These are phyloP conservation scores for Teratosphaeria zuluensis DNA, from an alignment of 2,329 filamentous ascomycete genomes.

Conservation along the genomic window DNA sequence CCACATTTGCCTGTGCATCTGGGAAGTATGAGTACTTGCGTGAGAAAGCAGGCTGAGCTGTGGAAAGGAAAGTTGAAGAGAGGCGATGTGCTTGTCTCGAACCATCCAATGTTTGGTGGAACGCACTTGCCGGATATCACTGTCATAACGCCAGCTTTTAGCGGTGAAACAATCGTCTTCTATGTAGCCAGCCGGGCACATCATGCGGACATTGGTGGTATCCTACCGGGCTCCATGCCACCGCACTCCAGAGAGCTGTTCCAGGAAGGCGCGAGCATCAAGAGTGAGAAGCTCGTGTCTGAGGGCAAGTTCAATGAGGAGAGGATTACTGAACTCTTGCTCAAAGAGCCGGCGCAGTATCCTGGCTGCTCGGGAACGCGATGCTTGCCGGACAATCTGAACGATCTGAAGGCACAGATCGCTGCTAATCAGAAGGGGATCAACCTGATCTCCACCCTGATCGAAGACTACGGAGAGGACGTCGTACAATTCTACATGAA, in stretches of 20 bases:
- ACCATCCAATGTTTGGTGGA: constrained; percentile 75
- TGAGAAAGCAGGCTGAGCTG: constrained; percentile 66
- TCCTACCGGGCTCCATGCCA: constrained; percentile 74
- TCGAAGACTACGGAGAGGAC: constrained; percentile 66
- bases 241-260: constrained; percentile 55
- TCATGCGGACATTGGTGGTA: constrained; percentile 77
- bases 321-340: constrained; percentile 57
- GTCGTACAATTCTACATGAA: constrained; percentile 78
- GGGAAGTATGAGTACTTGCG: constrained; percentile 77
- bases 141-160: constrained; percentile 69
- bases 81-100: constrained; percentile 74
- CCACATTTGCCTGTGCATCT: constrained; percentile 75
- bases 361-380: constrained; percentile 70
- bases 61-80: constrained; percentile 69
- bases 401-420: constrained; percentile 77
- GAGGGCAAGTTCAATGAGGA: constrained; percentile 71
- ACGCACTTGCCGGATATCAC: constrained; percentile 80
- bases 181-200: constrained; percentile 74
- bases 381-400: constrained; percentile 73
- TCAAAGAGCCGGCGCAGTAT: constrained; percentile 63
- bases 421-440: constrained; percentile 83
- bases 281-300: constrained; percentile 58
- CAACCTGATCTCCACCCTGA: constrained; percentile 61
- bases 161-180: constrained; percentile 65
- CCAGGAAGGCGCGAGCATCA: constrained; percentile 48